Percentiles rank a stretch among this genome's conserved stretches.
phyloP scores from a whole-genome alignment of 73 alveolate species.

The Tetrahymena malaccensis region DNA sequence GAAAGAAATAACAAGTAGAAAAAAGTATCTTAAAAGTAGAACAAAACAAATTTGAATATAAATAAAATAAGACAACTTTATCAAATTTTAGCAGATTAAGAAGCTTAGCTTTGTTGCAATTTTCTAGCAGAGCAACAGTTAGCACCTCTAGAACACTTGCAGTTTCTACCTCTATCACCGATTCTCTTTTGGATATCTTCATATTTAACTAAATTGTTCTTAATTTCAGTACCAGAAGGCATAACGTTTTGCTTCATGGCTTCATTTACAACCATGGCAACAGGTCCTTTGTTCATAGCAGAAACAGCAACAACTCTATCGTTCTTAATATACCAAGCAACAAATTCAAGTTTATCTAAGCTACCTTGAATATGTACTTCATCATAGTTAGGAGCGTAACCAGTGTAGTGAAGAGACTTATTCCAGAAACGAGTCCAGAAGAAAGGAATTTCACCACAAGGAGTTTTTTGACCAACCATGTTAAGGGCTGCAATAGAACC shows the following conservation, averaged over 20 bases:
- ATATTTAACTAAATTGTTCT: background rate
- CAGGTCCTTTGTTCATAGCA: constrained; percentile 13
- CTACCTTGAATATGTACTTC: constrained; percentile 33
- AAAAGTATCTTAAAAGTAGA: background rate
- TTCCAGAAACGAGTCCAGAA: constrained; percentile 74
- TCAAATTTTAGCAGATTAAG: background rate
- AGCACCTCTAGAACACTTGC: background rate
- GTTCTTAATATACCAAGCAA: constrained; percentile 32
- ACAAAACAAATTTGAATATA: background rate
- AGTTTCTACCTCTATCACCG: background rate
- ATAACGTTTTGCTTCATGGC: background rate
- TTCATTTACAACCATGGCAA: background rate
- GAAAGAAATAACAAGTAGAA: background rate
- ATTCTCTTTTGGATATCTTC: background rate
- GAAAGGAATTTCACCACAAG: constrained; percentile 74
- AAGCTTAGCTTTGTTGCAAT: background rate
- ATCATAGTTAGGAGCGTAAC: constrained; percentile 23
- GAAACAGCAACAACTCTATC: constrained; percentile 38
- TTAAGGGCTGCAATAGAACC: constrained; percentile 73
- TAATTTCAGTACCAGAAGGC: background rate
- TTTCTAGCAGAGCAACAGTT: background rate
- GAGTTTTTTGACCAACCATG: constrained; percentile 66
- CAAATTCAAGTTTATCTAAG: constrained; percentile 15
- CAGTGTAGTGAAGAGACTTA: constrained; percentile 23
- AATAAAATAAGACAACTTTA: background rate